Base-by-base conservation (phyloP, 768 basidiomycete genomes). In the Lactifluus hygrophoroides region DNA sequence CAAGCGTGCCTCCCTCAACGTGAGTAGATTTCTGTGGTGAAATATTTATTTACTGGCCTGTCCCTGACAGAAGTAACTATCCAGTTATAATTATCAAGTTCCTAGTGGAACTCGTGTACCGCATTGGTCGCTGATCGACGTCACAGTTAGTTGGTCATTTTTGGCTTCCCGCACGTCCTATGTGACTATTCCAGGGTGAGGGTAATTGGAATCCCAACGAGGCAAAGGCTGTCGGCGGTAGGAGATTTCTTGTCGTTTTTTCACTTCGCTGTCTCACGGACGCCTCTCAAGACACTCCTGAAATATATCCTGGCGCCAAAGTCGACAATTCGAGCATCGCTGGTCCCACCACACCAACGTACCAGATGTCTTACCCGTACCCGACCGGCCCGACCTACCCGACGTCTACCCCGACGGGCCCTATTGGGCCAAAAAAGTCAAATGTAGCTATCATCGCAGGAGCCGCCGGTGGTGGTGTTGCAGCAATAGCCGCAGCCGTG, bases 41-140 rank as follows among this genome's bases (percentile, higher is more conserved):
- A 40, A 25, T 3, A n/a, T 40, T 19, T 13, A n/a, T 40, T 19
- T 6, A 19, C 17, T 10, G 16, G 11, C n/a, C n/a, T 7, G 2
- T 23, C 4, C 27, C 38, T 40, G 50, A 30, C 5, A 8, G 27
- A 5, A n/a, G 17, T 17, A 51, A 38, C n/a, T 25, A 10, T 23
- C 8, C 42, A 54, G 58, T 3, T 60, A 54, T n/a, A 42, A 47
- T 7, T 50, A 51, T n/a, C 42, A 48, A 10, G 19, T 60, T 8
- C 58, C 58, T 19, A 7, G 19, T 3, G 58, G 53, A 43, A 59
- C 53, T 9, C n/a, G 13, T 10, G 58, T 59, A 28, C 48, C 40
- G 1, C 32, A 44, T 10, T 59, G 58, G 52, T 30, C 52, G 21
- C 37, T 49, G 25, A 4, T 48, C 2, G 40, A 54, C 9, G 8